Base-by-base conservation (phyloP, 805 yeast species). In the Kodamaea nitidulidarum region DNA sequence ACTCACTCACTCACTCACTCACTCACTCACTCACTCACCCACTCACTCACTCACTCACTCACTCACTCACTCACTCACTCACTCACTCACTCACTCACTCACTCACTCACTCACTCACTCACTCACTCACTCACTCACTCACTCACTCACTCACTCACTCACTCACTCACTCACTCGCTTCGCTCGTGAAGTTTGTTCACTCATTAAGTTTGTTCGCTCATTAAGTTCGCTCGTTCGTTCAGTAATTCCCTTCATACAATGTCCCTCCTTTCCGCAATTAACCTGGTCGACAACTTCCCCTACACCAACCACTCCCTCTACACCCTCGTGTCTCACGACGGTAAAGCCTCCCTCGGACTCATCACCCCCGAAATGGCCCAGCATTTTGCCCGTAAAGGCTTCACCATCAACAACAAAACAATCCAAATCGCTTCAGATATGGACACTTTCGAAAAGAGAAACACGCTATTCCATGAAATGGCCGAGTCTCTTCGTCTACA, bases 391-490 rank as follows among this genome's bases (percentile, higher is more conserved):
- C 45, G 51, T 7, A 7, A 32, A 7, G 46, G 37, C 14, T 37
- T 36, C 33, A 32, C 14, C 14, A 24, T 38, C 4, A n/a, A 21
- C 4, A 21, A 30, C 3, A 54, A 53, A 27, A 49, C 48, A 1
- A 63, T 76, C 1, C 41, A 42, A 2, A 52, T 76, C 5, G 26
- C 44, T 4, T 22, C 57, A 1, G 26, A 47, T 0, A 52, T 65
- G 15, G 55, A 63, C 40, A 63, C 73, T 0, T 31, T 71, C 20
- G 78, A 73, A 16, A 51, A 52, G 24, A 52, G 83, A 45, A 69
- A 61, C 38, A 42, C 39, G 0, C 60, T 61, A 0, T 57, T 85
- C 38, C 71, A 58, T 2, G 35, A 43, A 8, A 45, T 81, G 2
- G 85, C 79, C 0, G 18, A 20, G 0, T 22, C 33, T 9, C 67